Evolutionary conservation across 2,329 filamentous ascomycete species (phyloP), one percentile per base, ranked within the genome.

Genomic region (Trichoderma sp.): DNA sequence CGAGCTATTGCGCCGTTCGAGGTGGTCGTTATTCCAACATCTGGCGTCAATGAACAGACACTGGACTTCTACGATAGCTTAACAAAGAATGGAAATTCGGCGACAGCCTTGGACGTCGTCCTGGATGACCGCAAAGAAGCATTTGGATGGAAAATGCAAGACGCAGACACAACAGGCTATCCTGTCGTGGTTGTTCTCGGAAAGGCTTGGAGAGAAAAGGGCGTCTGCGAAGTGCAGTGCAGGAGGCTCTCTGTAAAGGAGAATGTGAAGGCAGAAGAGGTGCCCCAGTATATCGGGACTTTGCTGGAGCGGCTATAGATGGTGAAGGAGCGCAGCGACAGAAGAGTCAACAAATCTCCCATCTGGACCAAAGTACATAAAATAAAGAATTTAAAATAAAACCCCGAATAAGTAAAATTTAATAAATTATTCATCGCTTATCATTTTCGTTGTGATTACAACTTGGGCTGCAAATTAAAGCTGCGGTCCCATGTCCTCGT

Each of bases 111-210:
- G 6, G 93, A 97, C 76, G 82, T 86, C 2, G 83, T 93, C 2
- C 79, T 97, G 1, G 94, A 97, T 77, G 94, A 97, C 78, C 85
- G 91, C 21, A 76, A 82, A 13, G 85, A 88, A 73, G 82, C 86
- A 1, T 83, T 97, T 70, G 87, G 88, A 3, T 97, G 93, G 92
- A 98, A 97, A 78, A 83, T 98, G 76, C 89, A 88, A 46, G 96
- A 99, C 80, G 96, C 95, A 1, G 94, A 98, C 78, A 77, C 96
- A 69, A 88, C 95, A 66, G 96, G 96, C 3, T 97, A 96, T 77
- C 95, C 95, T 0, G 84, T 98, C 14, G 84, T 95, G 10, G 83
- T 97, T 14, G 85, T 97, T 2, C 79, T 98, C 37, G 95, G 95
- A 0, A 90, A 87, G 71, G 83, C 82, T 4, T 97, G 91, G 90